Evolutionary conservation across 768 basidiomycete species (phyloP).

Genomic region (Russula lepida): DNA sequence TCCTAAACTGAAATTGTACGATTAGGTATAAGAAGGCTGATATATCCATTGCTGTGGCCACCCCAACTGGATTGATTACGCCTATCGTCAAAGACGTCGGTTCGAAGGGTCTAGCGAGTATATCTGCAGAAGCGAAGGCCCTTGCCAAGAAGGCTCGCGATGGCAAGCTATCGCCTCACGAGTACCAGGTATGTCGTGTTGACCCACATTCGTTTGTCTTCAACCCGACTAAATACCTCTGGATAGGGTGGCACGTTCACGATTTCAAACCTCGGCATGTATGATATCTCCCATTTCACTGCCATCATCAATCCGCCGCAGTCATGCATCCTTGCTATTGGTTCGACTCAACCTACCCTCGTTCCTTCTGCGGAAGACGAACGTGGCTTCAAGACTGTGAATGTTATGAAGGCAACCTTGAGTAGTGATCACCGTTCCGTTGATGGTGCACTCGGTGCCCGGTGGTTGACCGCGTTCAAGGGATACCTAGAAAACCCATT

Average conservation of each 20-base stretch:
- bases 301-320: constrained; percentile 99
- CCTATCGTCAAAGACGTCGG: constrained; percentile 95
- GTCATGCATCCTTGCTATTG: constrained; percentile 95
- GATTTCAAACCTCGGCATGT: constrained; percentile 99
- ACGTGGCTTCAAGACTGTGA: constrained; percentile 88
- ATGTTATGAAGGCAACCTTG: constrained; percentile 93
- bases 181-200: constrained; percentile 70
- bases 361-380: constrained; percentile 84
- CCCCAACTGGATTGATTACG: constrained; percentile 91
- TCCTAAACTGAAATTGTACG: neutral
- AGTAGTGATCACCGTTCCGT: constrained; percentile 94
- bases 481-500: constrained; percentile 94
- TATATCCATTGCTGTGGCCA: constrained; percentile 95
- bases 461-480: constrained; percentile 90
- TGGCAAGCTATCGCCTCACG: constrained; percentile 87
- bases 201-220: constrained; percentile 5
- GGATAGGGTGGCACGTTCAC: constrained; percentile 92
- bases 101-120: constrained; percentile 83
- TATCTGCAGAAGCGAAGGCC: constrained; percentile 86
- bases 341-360: constrained; percentile 76
- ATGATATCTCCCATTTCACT: constrained; percentile 88
- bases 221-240: neutral
- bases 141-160: constrained; percentile 95
- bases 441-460: constrained; percentile 91
- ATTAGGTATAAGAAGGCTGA: constrained; percentile 90